These are phyloP conservation scores for Sporobolomyces pararoseus DNA, from an alignment of 768 basidiomycete genomes.

Conservation along the genomic window DNA sequence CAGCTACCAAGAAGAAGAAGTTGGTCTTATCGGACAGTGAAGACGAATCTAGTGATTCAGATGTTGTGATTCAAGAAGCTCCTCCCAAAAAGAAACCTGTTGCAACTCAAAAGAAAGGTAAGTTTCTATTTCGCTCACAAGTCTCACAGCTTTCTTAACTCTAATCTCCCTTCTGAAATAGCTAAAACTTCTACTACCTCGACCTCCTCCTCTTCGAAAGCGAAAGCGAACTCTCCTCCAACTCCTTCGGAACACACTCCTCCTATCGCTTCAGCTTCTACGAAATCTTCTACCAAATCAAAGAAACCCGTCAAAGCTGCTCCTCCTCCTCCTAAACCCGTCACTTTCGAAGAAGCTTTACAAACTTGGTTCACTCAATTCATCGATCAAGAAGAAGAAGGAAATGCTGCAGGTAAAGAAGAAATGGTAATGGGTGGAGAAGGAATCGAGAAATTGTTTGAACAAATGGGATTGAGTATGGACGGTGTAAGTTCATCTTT, in stretches of 20 bases:
- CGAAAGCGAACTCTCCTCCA: conserved; percentile 6
- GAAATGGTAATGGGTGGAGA: conserved; percentile 51
- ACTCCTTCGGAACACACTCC: background rate
- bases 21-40: background rate
- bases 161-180: no score
- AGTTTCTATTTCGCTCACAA: no score
- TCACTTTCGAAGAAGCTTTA: conserved; percentile 26
- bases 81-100: background rate
- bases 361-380: conserved; percentile 27
- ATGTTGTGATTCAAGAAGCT: background rate
- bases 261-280: background rate
- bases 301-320: background rate
- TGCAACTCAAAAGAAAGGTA: background rate
- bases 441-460: conserved; percentile 68
- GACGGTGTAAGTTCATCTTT: conserved; percentile 54
- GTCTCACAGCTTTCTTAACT: no score
- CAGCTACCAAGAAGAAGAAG: no score
- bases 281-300: background rate
- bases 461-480: conserved; percentile 65
- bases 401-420: background rate
- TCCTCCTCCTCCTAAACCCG: background rate
- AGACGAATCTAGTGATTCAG: background rate
- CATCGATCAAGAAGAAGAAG: conserved; percentile 14
- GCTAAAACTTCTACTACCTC: no score
- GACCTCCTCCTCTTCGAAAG: background rate